Evolutionary conservation across 106 monocot species (phyloP).

Genomic region (Dioscorea alata): DNA sequence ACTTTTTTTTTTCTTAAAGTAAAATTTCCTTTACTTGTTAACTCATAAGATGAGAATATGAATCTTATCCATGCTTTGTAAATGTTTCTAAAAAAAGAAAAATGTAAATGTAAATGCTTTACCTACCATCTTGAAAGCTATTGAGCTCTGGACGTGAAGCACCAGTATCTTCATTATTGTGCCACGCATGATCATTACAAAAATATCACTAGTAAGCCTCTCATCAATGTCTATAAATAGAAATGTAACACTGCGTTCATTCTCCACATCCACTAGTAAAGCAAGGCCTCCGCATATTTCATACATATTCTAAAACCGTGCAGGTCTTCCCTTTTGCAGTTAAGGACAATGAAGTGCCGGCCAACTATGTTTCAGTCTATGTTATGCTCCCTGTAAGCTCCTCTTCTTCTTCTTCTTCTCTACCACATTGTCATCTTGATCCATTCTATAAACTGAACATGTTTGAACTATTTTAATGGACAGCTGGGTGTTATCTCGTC

Average conservation of each 20-base stretch:
- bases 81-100: too few species aligned
- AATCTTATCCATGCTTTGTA: too few species aligned
- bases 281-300: background rate
- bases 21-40: too few species aligned
- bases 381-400: slow-evolving; percentile 50
- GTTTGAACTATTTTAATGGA: background rate
- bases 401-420: background rate
- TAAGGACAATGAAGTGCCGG: slow-evolving; percentile 9
- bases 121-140: too few species aligned
- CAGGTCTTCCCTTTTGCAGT: slow-evolving; percentile 11
- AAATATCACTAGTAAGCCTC: too few species aligned
- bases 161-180: too few species aligned
- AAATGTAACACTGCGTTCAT: background rate
- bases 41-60: too few species aligned
- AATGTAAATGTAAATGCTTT: too few species aligned
- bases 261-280: background rate
- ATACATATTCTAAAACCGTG: slow-evolving; percentile 8
- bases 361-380: slow-evolving; percentile 49
- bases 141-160: too few species aligned
- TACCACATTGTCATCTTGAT: background rate
- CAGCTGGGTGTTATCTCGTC: slow-evolving; percentile 27
- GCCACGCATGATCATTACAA: too few species aligned
- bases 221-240: background rate
- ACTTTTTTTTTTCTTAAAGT: too few species aligned
- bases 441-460: background rate